phyloP scores from a whole-genome alignment of 148 eudicot genomes.

The Cornus florida region DNA sequence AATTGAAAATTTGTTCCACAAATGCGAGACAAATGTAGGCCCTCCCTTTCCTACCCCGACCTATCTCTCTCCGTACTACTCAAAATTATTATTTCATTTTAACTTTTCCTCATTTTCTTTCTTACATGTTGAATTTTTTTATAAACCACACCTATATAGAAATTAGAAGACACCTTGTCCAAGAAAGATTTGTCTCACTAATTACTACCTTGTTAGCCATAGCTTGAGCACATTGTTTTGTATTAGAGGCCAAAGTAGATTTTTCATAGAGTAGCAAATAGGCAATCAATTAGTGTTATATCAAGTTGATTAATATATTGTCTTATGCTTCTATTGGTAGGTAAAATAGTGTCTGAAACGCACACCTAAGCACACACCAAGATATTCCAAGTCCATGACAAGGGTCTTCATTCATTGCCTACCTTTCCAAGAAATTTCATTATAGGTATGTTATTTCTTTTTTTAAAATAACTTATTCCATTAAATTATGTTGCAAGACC shows the following conservation, averaged over 20 bases:
- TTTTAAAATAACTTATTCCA: no score
- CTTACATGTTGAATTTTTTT: no score
- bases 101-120: no score
- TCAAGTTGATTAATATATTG: neutral
- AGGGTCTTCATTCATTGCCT: neutral
- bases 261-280: neutral
- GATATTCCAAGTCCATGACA: neutral
- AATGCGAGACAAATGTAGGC: neutral
- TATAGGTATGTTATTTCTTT: no score
- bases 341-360: neutral
- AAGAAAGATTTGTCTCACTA: neutral
- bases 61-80: no score
- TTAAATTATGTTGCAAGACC: no score
- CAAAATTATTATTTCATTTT: no score
- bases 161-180: no score
- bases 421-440: neutral
- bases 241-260: neutral
- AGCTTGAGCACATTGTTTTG: neutral
- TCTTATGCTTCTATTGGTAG: neutral
- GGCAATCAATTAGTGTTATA: neutral
- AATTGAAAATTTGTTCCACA: neutral
- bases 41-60: neutral
- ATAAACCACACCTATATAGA: no score
- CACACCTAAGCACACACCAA: neutral
- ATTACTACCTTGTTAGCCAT: neutral